Evolutionary conservation across 495 filamentous ascomycete species (phyloP).

Genomic region (Aspergillus haitiensis): DNA sequence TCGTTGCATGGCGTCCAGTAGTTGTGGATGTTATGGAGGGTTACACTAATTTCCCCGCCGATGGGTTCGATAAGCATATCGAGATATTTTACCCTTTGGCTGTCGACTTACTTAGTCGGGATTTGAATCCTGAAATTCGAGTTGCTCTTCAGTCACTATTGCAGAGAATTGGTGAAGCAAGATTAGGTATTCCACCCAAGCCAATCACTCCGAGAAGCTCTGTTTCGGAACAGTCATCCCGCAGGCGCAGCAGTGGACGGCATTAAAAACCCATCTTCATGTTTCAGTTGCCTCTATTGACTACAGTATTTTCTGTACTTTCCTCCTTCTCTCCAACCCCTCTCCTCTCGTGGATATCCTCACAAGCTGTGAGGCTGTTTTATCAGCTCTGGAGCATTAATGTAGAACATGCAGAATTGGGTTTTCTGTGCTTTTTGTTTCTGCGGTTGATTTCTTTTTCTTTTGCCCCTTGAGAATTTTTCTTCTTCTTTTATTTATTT

Average conservation of each 20-base stretch:
- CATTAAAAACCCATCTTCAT: conserved; percentile 17
- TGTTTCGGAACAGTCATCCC: conserved; percentile 34
- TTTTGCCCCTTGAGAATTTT: background rate
- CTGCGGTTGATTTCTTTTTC: background rate
- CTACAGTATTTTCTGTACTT: conserved; percentile 6
- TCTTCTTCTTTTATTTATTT: conserved; percentile 8
- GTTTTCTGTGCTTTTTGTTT: conserved; percentile 30
- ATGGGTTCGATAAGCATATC: conserved; percentile 78
- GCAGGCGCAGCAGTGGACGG: conserved; percentile 33
- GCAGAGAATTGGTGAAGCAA: conserved; percentile 78
- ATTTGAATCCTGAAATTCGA: conserved; percentile 76
- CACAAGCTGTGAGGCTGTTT: conserved; percentile 17
- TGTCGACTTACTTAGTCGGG: conserved; percentile 79
- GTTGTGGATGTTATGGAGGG: conserved; percentile 98
- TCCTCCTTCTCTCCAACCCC: conserved; percentile 22
- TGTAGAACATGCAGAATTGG: conserved; percentile 33
- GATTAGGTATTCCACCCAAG: conserved; percentile 58
- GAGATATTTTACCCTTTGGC: conserved; percentile 80
- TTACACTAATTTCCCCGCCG: conserved; percentile 81
- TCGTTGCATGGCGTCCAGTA: conserved; percentile 93
- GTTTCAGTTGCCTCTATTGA: background rate
- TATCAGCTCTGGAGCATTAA: conserved; percentile 20
- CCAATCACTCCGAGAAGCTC: conserved; percentile 49
- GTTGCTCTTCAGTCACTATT: conserved; percentile 72
- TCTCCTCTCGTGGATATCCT: conserved; percentile 39